Evolutionary conservation across 164 flowering plant species (phyloP).

Genomic region (Macadamia integrifolia): DNA sequence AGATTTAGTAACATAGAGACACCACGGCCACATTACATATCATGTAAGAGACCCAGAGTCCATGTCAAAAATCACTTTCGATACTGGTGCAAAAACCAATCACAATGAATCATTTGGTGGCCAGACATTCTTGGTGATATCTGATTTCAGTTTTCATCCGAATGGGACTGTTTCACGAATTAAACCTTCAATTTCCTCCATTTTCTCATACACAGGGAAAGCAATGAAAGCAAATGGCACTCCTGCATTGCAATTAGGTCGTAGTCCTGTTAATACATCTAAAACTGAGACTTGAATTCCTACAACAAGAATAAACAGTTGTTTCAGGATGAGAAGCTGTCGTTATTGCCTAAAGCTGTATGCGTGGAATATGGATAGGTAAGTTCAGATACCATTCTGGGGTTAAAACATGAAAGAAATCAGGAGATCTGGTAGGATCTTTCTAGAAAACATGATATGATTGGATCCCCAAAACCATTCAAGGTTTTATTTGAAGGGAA

Average conservation of each 20-base stretch:
- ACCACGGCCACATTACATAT: not conserved
- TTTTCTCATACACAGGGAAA: slow-evolving; percentile 66
- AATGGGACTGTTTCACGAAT: slow-evolving; percentile 26
- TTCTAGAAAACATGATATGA: no score
- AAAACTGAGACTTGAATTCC: not conserved
- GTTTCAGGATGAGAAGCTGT: no score
- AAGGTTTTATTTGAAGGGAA: no score
- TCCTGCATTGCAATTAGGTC: slow-evolving; percentile 35
- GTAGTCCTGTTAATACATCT: not conserved
- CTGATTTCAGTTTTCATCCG: slow-evolving; percentile 40
- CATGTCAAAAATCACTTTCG: not conserved
- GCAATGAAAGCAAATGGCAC: slow-evolving; percentile 45
- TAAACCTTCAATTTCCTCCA: slow-evolving; percentile 65
- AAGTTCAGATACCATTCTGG: no score
- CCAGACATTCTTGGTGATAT: slow-evolving; percentile 22
- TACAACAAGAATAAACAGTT: not conserved
- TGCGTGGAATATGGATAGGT: no score
- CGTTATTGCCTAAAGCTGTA: no score
- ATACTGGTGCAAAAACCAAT: not conserved
- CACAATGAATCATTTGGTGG: slow-evolving; percentile 16
- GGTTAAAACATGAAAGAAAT: no score
- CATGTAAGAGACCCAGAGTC: not conserved
- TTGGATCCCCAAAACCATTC: no score
- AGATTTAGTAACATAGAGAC: no score
- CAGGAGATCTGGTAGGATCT: no score